Base-by-base conservation (phyloP, 345 rosid species). In the Hibiscus trionum region DNA sequence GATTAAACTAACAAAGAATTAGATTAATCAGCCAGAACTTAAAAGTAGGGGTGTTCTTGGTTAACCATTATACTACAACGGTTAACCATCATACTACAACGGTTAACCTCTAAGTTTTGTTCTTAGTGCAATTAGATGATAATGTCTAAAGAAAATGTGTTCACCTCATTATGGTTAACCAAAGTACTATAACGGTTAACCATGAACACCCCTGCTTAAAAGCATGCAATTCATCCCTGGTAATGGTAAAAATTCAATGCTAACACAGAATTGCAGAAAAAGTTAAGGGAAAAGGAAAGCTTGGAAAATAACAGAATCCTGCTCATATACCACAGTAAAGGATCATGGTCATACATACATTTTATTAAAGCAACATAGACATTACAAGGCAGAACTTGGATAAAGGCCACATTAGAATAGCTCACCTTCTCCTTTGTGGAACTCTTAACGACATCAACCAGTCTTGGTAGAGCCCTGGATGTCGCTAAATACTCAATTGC, bases 401-500 rank as follows among this genome's bases (percentile, higher is more conserved):
- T 16, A 42, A 71, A 71, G 42, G 27, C 11, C 49, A 46, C 21
- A 17, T 16, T 24, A 9, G 24, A 69, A 67, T 63, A 79, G 39
- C 83, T 78, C 73, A 93, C 98, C 96, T 91, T 93, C 81, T 93
- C 98, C 77, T 93, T 93, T 70, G 97, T 91, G 42, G 98, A 91
- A 78, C 90, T 86, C 84, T 84, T 91, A 4, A 91, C 93, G 59
- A 94, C 97, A 26, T 92, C 97, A 29, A 87, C 76, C 27, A 94
- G 83, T 70, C 96, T 87, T 1, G 88, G 92, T 77, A 94, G 86
- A 73, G 90, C 79, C 80, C 97, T 85, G 67, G 98, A 87, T 55
- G 97, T 91, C 52, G 98, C 97, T 86, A 91, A 82, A 83, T 72
- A 90, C 59, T 94, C 97, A 24, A 87, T 72, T 47, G 98, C 98